These are phyloP conservation scores for Fusarium sulawesiense DNA, from an alignment of 2,329 filamentous ascomycete genomes.

Conservation along the genomic window DNA sequence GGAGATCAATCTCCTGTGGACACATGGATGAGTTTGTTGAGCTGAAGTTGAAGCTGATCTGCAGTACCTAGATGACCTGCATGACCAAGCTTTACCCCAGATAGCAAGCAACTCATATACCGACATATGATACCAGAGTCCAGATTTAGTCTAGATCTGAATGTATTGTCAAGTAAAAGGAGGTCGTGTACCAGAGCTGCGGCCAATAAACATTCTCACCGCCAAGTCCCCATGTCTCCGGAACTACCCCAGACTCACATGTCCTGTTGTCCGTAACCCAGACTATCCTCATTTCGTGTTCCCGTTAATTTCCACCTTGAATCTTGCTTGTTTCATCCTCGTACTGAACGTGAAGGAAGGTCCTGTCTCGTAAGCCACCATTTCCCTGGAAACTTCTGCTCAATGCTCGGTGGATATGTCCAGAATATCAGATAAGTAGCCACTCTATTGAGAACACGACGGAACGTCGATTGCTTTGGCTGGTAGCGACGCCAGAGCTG, in stretches of 20 bases:
- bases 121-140: background rate
- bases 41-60: conserved; percentile 11
- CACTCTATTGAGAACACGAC: conserved; percentile 44
- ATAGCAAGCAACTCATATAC: background rate
- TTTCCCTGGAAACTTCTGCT: conserved; percentile 52
- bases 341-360: background rate
- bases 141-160: background rate
- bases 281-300: conserved; percentile 4
- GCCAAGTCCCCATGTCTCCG: conserved; percentile 41
- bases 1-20: conserved; percentile 30
- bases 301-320: background rate
- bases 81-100: background rate
- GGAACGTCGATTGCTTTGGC: conserved; percentile 44
- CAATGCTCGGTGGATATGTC: conserved; percentile 56
- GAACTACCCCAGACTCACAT: conserved; percentile 27
- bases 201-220: background rate
- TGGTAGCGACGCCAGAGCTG: conserved; percentile 53
- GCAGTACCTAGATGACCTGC: background rate
- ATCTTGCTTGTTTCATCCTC: background rate
- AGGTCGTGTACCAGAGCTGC: background rate
- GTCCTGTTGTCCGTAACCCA: conserved; percentile 32
- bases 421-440: conserved; percentile 53
- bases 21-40: conserved; percentile 22
- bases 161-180: background rate
- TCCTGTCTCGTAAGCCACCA: conserved; percentile 41